Conservation (phyloP, 208 protist species). For the Leishmania amazonensis region DNA sequence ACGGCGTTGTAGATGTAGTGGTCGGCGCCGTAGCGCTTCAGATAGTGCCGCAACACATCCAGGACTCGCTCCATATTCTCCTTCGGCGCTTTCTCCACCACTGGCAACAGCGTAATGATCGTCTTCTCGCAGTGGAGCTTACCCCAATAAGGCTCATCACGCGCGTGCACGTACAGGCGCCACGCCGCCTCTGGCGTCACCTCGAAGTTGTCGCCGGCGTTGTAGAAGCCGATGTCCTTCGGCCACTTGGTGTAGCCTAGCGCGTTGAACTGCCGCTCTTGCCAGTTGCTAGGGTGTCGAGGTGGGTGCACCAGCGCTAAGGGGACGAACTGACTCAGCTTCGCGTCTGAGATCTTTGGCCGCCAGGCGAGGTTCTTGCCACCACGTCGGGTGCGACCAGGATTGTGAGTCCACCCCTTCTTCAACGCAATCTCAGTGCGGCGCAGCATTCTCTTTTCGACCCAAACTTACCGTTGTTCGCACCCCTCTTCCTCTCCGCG, state of each 20-base stretch:
- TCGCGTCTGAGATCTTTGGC: constrained; percentile 76
- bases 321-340: constrained; percentile 75
- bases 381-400: constrained; percentile 76
- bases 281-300: constrained; percentile 86
- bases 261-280: constrained; percentile 80
- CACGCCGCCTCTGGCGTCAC: constrained; percentile 82
- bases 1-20: constrained; percentile 94
- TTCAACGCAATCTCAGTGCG: constrained; percentile 63
- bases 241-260: constrained; percentile 91
- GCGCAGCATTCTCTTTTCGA: constrained; percentile 57
- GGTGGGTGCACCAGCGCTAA: constrained; percentile 84
- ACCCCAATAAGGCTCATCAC: constrained; percentile 80
- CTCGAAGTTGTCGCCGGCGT: constrained; percentile 92
- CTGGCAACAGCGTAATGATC: constrained; percentile 79
- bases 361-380: constrained; percentile 91
- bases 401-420: constrained; percentile 91
- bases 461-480: background rate
- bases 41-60: constrained; percentile 82
- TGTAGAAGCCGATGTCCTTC: constrained; percentile 91
- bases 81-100: constrained; percentile 71
- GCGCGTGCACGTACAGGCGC: constrained; percentile 64
- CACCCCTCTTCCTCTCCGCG: too few relatives aligned
- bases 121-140: constrained; percentile 84
- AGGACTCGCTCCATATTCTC: constrained; percentile 71
- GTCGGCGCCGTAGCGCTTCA: constrained; percentile 88